Conservation (phyloP, 139 green algal genomes). For the Picochlorum sp. region DNA sequence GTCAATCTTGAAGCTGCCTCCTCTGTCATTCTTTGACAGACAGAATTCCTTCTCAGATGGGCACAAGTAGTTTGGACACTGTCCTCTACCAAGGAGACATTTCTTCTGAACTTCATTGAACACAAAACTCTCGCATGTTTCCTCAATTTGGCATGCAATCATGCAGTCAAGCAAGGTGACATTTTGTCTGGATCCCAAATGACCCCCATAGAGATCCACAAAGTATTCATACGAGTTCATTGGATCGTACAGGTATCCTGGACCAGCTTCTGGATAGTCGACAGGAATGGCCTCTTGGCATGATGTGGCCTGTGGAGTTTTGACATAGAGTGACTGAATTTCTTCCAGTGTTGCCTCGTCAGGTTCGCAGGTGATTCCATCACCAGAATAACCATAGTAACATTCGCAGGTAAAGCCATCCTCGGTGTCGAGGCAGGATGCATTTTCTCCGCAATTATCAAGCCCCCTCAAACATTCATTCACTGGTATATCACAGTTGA, state of each 20-base stretch:
- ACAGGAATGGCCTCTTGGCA: constrained; percentile 40
- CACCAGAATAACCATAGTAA: constrained; percentile 33
- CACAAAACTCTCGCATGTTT: constrained; percentile 24
- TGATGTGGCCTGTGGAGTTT: constrained; percentile 11
- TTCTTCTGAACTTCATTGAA: constrained; percentile 31
- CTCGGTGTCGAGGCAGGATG: constrained; percentile 41
- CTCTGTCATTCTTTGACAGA: constrained; percentile 22
- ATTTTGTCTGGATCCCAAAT: constrained; percentile 23
- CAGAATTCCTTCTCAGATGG: not conserved
- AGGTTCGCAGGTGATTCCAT: constrained; percentile 14
- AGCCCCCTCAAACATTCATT: constrained; percentile 50
- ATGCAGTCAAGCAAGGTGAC: constrained; percentile 28
- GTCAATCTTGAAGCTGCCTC: constrained; percentile 13
- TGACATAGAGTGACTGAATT: constrained; percentile 17
- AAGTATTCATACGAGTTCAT: constrained; percentile 26
- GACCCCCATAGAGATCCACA: constrained; percentile 3
- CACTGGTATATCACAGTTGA: constrained; percentile 40
- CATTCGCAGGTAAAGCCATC: constrained; percentile 41
- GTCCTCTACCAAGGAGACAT: constrained; percentile 36
- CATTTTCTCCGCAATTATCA: constrained; percentile 31
- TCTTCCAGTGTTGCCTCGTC: constrained; percentile 4
- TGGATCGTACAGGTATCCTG: constrained; percentile 44
- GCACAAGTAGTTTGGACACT: constrained; percentile 16
- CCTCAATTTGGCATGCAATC: constrained; percentile 23
- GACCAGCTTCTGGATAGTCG: constrained; percentile 28